These are phyloP conservation scores for Lindgomyces ingoldianus DNA, from an alignment of 495 filamentous ascomycete species.

Conservation along the genomic window DNA sequence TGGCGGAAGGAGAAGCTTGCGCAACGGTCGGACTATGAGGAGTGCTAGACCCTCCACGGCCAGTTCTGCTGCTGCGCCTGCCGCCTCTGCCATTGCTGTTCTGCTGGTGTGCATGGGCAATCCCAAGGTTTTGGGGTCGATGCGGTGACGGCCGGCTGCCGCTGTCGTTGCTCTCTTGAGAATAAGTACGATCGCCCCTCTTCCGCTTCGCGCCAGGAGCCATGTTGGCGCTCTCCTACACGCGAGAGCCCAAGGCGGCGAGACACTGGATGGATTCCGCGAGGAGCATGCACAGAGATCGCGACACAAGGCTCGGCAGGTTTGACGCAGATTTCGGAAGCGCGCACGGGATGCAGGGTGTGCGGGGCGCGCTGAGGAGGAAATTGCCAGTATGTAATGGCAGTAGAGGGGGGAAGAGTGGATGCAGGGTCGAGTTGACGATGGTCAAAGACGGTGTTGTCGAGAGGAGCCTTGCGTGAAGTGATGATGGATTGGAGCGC, in stretches of 20 bases:
- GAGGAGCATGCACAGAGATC: slow-evolving; percentile 27
- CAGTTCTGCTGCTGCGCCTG: slow-evolving; percentile 48
- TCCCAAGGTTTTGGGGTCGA: slow-evolving; percentile 59
- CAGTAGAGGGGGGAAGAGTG: background rate
- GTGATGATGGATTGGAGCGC: too few relatives aligned
- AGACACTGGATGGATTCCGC: slow-evolving; percentile 6
- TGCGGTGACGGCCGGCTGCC: slow-evolving; percentile 62
- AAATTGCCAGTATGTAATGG: background rate
- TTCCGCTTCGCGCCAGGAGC: slow-evolving; percentile 59
- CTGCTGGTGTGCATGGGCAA: slow-evolving; percentile 60
- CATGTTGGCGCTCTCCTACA: slow-evolving; percentile 27
- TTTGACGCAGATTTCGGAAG: background rate
- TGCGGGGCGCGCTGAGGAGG: background rate
- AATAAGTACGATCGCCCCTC: slow-evolving; percentile 56
- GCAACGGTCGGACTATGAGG: slow-evolving; percentile 16
- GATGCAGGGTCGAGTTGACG: background rate
- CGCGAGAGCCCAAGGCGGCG: slow-evolving; percentile 17
- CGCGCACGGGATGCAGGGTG: background rate
- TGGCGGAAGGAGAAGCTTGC: slow-evolving; percentile 19
- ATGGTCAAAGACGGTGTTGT: too few relatives aligned
- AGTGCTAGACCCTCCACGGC: slow-evolving; percentile 43
- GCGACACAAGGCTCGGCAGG: background rate
- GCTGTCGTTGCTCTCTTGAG: slow-evolving; percentile 55
- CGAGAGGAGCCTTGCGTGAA: too few relatives aligned
- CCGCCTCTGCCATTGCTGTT: slow-evolving; percentile 37